phyloP scores from a whole-genome alignment of 2,329 filamentous ascomycete genomes.

The Ascochyta clinopodiicola region DNA sequence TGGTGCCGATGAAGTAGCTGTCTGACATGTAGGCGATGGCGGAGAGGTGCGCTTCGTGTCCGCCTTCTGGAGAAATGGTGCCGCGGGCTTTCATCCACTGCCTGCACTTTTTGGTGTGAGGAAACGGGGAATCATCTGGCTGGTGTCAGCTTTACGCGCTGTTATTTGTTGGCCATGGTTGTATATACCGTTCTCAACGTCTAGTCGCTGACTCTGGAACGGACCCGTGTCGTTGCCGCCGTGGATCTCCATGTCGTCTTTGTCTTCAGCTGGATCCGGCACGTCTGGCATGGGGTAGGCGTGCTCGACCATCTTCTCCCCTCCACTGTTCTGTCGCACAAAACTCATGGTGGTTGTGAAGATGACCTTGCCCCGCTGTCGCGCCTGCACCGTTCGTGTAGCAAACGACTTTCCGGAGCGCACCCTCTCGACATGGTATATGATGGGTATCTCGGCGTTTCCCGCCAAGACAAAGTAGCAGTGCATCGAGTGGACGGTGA shows the following conservation, averaged over 20 bases:
- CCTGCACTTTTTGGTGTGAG: conserved; percentile 69
- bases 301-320: conserved; percentile 68
- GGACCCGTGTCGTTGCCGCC: conserved; percentile 53
- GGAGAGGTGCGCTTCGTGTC: conserved; percentile 79
- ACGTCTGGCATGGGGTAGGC: conserved; percentile 61
- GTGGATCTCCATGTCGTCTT: conserved; percentile 41
- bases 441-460: conserved; percentile 80
- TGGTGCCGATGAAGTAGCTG: conserved; percentile 90
- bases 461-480: conserved; percentile 98
- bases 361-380: conserved; percentile 86
- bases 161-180: conserved; percentile 22
- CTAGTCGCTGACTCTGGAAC: conserved; percentile 64
- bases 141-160: conserved; percentile 21
- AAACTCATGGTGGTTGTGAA: conserved; percentile 97
- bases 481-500: conserved; percentile 94
- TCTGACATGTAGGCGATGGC: conserved; percentile 95
- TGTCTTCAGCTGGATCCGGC: conserved; percentile 52
- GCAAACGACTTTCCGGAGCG: conserved; percentile 88
- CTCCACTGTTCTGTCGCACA: conserved; percentile 68
- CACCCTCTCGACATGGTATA: conserved; percentile 95
- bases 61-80: conserved; percentile 73
- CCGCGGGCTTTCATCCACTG: conserved; percentile 79
- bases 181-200: conserved; percentile 59
- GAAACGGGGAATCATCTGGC: conserved; percentile 54
- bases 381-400: conserved; percentile 93